Evolutionary conservation across 163 green algal genomes (phyloP).

Genomic region (Trebouxiophyceae sp.): DNA sequence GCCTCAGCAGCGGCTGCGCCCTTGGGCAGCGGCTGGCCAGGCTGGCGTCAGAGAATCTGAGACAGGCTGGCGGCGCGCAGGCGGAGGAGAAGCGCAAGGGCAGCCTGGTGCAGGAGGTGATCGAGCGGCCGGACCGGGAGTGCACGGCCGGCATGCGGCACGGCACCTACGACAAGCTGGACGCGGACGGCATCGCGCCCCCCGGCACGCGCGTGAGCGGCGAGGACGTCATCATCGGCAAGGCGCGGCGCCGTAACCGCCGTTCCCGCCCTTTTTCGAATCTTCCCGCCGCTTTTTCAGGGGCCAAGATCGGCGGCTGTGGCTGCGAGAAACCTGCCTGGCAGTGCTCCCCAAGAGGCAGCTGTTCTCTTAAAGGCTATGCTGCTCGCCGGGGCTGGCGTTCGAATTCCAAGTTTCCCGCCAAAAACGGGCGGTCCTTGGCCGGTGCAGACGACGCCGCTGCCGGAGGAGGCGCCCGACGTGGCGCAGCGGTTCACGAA

Average conservation of each 20-base stretch:
- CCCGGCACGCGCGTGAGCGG: constrained; percentile 61
- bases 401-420: constrained; percentile 89
- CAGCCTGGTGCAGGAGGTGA: constrained; percentile 69
- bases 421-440: too few relatives aligned
- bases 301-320: too few relatives aligned
- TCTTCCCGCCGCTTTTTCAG: too few relatives aligned
- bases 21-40: too few relatives aligned
- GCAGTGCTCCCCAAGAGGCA: not conserved
- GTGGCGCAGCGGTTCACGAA: constrained; percentile 79
- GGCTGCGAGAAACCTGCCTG: not conserved
- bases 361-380: not conserved
- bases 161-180: constrained; percentile 96
- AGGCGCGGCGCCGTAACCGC: constrained; percentile 11
- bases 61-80: too few relatives aligned
- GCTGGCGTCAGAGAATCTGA: too few relatives aligned
- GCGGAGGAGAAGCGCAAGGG: constrained; percentile 92
- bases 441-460: constrained; percentile 36
- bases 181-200: constrained; percentile 88
- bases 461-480: constrained; percentile 54
- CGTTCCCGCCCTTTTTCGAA: not conserved
- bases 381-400: constrained; percentile 26
- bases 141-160: constrained; percentile 66
- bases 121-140: constrained; percentile 76
- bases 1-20: too few relatives aligned
- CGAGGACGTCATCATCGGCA: constrained; percentile 90